A percentile compares a stretch with the other conserved stretches of the same genome.
Conservation (phyloP, 139 green algal species). For the Medakamo hakoo region DNA sequence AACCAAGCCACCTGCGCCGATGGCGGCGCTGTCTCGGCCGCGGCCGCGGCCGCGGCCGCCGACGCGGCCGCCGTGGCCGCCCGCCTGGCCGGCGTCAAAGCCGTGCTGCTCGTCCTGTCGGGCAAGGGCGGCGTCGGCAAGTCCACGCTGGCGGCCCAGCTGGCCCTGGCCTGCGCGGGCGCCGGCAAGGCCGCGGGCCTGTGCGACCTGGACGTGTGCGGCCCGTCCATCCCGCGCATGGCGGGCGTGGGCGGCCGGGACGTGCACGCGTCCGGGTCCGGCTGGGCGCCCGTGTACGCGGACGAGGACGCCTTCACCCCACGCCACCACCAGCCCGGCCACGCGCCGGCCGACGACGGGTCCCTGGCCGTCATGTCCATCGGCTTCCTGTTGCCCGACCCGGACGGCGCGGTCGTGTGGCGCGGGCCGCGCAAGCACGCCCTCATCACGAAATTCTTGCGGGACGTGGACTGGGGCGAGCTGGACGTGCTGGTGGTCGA, state of each 20-base stretch:
- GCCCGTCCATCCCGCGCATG: conserved; percentile 86
- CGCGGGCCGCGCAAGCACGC: conserved; percentile 86
- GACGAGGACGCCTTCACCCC: conserved; percentile 4
- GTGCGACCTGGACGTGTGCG: conserved; percentile 97
- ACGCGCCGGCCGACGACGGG: conserved; percentile 32
- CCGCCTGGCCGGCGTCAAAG: conserved; percentile 57
- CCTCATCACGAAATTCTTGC: conserved; percentile 93
- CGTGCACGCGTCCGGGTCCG: conserved; percentile 67
- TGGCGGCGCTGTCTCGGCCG: too few species aligned
- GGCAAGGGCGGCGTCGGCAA: conserved; percentile 98
- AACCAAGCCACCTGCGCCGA: conserved; percentile 85
- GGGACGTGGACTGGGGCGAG: conserved; percentile 87
- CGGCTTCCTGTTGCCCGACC: conserved; percentile 89
- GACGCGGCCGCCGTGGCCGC: conserved; percentile 59
- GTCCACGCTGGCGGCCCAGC: conserved; percentile 82
- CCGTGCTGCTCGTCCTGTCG: conserved; percentile 89
- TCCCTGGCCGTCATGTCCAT: conserved; percentile 97
- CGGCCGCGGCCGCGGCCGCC: conserved; percentile 74
- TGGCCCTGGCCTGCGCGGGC: conserved; percentile 70
- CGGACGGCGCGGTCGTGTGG: conserved; percentile 95
- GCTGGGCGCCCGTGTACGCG: conserved; percentile 84
- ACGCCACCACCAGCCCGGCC: background rate
- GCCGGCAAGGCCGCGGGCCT: conserved; percentile 64
- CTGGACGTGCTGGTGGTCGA: conserved; percentile 97
- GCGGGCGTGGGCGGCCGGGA: conserved; percentile 79